Base-by-base conservation (phyloP, 306 rosid genomes). In the Rosa persica region DNA sequence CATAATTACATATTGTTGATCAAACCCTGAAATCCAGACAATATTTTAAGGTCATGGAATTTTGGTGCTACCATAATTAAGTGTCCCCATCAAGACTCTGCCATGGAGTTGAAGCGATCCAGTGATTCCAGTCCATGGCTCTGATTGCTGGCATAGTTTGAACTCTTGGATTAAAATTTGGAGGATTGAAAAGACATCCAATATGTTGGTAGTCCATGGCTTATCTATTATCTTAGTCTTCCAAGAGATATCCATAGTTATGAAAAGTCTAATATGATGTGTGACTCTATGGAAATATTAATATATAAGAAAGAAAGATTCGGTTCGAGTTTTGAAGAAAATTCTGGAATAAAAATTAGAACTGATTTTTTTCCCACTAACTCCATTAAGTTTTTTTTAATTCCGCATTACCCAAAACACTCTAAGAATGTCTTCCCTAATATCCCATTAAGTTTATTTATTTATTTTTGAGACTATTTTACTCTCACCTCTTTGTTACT, bases 161-260 rank as follows among this genome's bases (percentile, higher is more conserved):
- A 19, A 27, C 79, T 38, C 34, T 25, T 42, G 42, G 70, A 74
- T 74, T n/a, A 2, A 22, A 43, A 8, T 2, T 2, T 60, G 54
- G 43, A 27, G 30, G 12, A 74, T 23, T 19, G 57, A 60, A 16
- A 13, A 15, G 57, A 43, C 70, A 4, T 42, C 58, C 78, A 17
- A 7, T 6, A 60, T 16, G 43, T 60, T 75, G 68, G 69, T 58
- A 25, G 38, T 46, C 78, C 78, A 75, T 12, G 15, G 60, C 12
- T 36, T 15, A 48, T 23, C 36, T 48, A 17, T 71, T 8, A 48
- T 71, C 38, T 13, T 25, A 11, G 40, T 71, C 44, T 47, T 71
- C 61, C 43, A 34, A 34, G 47, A 36, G 12, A 38, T 34, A 39
- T 55, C 38, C 39, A 73, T 9, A 23, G 1, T 22, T 12, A 20